Evolutionary conservation across 805 yeast genomes (phyloP).

Genomic region (Torulaspora indica): DNA sequence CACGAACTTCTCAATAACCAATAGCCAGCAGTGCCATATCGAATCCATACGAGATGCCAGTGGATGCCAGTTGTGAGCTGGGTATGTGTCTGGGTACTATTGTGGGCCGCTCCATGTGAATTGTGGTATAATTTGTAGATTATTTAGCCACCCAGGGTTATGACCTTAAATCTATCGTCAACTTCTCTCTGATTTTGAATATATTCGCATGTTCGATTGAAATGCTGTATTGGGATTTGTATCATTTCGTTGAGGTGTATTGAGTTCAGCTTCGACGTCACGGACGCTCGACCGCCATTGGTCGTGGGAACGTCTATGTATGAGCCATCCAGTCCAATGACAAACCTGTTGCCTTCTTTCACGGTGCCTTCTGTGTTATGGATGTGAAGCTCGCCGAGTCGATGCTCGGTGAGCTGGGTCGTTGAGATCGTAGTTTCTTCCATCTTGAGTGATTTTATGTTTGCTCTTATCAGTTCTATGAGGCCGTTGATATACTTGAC

Average conservation of each 20-base stretch:
- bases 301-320: slow-evolving; percentile 20
- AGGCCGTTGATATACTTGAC: slow-evolving; percentile 77
- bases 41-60: neutral
- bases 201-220: slow-evolving; percentile 67
- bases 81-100: too few relatives aligned
- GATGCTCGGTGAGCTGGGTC: slow-evolving; percentile 8
- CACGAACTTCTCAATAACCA: neutral
- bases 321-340: slow-evolving; percentile 31
- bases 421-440: slow-evolving; percentile 36
- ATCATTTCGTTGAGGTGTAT: slow-evolving; percentile 30
- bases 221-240: slow-evolving; percentile 42
- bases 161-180: slow-evolving; percentile 63
- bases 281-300: slow-evolving; percentile 18
- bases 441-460: slow-evolving; percentile 38
- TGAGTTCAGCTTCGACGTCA: slow-evolving; percentile 33
- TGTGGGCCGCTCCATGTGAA: neutral
- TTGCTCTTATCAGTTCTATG: slow-evolving; percentile 72
- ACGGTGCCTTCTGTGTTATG: slow-evolving; percentile 21
- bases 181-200: slow-evolving; percentile 61
- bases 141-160: slow-evolving; percentile 24
- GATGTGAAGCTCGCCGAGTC: slow-evolving; percentile 14
- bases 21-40: neutral
- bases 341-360: slow-evolving; percentile 11
- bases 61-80: neutral
- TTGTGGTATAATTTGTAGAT: neutral